A percentile compares a stretch with the other conserved stretches of the same genome.
phyloP scores from a whole-genome alignment of 148 eudicot genomes.

The Camellia sinensis region DNA sequence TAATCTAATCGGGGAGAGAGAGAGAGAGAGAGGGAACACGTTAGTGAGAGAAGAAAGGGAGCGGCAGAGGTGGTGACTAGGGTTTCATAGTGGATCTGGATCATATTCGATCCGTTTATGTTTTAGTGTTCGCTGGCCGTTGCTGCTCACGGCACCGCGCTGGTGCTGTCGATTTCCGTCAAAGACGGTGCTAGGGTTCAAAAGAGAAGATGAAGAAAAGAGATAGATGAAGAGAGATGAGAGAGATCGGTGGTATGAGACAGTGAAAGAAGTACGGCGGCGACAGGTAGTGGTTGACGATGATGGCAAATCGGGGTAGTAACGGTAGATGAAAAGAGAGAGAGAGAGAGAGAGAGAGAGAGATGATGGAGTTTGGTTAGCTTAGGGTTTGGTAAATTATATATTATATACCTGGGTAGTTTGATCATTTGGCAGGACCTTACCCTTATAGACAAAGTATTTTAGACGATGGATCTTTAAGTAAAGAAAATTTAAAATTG shows the following conservation, averaged over 20 bases:
- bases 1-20: background rate
- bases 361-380: no score
- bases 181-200: background rate
- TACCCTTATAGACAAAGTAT: background rate
- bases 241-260: background rate
- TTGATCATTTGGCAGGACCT: background rate
- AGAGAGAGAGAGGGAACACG: background rate
- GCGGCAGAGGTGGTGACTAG: background rate
- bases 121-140: background rate
- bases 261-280: no score
- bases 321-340: background rate
- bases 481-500: no score
- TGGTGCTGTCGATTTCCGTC: no score
- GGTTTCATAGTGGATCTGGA: background rate
- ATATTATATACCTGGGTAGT: background rate
- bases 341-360: background rate
- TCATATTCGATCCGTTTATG: background rate
- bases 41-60: background rate
- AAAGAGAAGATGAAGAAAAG: background rate
- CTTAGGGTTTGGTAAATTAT: no score
- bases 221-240: background rate
- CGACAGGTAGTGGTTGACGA: background rate
- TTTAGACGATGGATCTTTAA: no score
- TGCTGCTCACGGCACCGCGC: background rate
- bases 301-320: background rate